These are phyloP conservation scores for Aspergillus felis DNA, from an alignment of 2,329 filamentous ascomycete genomes.

Conservation along the genomic window DNA sequence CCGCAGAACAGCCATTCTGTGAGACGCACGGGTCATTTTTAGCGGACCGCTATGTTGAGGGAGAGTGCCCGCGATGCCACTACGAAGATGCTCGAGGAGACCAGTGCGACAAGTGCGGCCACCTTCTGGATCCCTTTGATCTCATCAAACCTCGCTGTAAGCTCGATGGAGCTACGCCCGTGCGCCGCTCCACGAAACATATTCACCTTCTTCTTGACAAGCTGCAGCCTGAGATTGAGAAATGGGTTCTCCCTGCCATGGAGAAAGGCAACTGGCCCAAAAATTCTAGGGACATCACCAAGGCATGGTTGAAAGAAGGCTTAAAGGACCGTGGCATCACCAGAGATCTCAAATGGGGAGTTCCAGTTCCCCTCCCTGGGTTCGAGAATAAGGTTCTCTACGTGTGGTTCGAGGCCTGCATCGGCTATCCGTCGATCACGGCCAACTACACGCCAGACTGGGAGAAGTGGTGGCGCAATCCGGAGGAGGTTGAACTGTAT, in stretches of 20 bases:
- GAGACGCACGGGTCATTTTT: slow-evolving; percentile 63
- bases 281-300: slow-evolving; percentile 43
- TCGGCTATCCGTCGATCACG: slow-evolving; percentile 93
- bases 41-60: slow-evolving; percentile 66
- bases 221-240: slow-evolving; percentile 70
- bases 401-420: slow-evolving; percentile 89
- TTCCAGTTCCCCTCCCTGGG: slow-evolving; percentile 55
- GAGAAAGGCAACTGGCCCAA: slow-evolving; percentile 58
- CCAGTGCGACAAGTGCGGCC: slow-evolving; percentile 72
- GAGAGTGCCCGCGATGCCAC: slow-evolving; percentile 48
- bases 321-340: slow-evolving; percentile 86
- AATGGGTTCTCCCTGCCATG: slow-evolving; percentile 72
- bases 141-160: slow-evolving; percentile 87
- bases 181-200: slow-evolving; percentile 80
- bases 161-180: slow-evolving; percentile 76
- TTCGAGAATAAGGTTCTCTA: slow-evolving; percentile 82
- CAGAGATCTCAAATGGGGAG: slow-evolving; percentile 87
- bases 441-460: slow-evolving; percentile 82
- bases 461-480: slow-evolving; percentile 93
- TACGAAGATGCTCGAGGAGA: slow-evolving; percentile 69
- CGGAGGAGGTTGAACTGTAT: slow-evolving; percentile 80
- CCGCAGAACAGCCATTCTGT: slow-evolving; percentile 86
- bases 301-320: slow-evolving; percentile 62
- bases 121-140: slow-evolving; percentile 67
- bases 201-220: slow-evolving; percentile 84